Evolutionary conservation across 1,139 yeast species (phyloP).

Genomic region (Nematodospora anomalae): DNA sequence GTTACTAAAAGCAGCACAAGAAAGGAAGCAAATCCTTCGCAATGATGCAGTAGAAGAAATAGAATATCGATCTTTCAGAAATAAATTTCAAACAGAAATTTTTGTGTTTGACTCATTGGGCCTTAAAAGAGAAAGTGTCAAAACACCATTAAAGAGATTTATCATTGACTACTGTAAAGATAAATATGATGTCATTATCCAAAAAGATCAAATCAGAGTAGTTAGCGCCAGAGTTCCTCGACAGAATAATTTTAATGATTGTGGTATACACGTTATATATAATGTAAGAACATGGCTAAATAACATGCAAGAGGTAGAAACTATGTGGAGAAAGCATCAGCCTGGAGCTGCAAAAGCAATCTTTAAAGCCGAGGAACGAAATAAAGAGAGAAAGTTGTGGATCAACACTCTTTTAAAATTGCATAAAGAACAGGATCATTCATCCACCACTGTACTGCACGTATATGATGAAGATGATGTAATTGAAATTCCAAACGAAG

Average conservation of each 20-base stretch:
- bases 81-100: slow-evolving; percentile 43
- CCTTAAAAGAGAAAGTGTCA: slow-evolving; percentile 55
- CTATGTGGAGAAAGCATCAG: slow-evolving; percentile 44
- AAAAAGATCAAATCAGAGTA: slow-evolving; percentile 41
- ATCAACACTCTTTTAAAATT: slow-evolving; percentile 28
- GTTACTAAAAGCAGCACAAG: slow-evolving; percentile 21
- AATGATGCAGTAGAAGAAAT: neutral
- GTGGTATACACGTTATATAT: slow-evolving; percentile 90
- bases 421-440: slow-evolving; percentile 21
- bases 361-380: slow-evolving; percentile 35
- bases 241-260: slow-evolving; percentile 88
- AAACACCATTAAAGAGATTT: slow-evolving; percentile 58
- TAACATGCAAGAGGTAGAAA: slow-evolving; percentile 49
- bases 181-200: slow-evolving; percentile 50
- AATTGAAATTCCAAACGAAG: slow-evolving; percentile 14
- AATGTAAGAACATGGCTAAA: slow-evolving; percentile 68
- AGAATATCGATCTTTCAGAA: slow-evolving; percentile 1
- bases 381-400: slow-evolving; percentile 31
- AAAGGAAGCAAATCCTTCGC: neutral
- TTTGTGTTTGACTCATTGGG: slow-evolving; percentile 78
- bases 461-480: slow-evolving; percentile 28
- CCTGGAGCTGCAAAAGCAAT: slow-evolving; percentile 14
- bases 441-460: slow-evolving; percentile 1
- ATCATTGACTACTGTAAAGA: slow-evolving; percentile 72
- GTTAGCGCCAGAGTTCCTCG: slow-evolving; percentile 67